Base-by-base conservation (phyloP, 495 filamentous ascomycete genomes). In the Aspergillus asperescens region DNA sequence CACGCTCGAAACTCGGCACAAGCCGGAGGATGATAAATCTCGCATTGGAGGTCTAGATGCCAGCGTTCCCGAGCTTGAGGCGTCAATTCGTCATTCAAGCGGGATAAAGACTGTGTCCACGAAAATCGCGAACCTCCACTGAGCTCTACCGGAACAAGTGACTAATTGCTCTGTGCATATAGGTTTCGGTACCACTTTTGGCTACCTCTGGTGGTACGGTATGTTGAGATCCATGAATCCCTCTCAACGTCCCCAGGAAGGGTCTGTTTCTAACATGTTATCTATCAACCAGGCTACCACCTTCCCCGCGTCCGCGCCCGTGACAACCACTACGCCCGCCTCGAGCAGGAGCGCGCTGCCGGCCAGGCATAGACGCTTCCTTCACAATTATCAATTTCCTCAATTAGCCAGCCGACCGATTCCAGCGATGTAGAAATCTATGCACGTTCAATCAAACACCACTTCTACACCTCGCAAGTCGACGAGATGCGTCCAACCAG, bases 121-220 rank as follows among this genome's bases (percentile, higher is more conserved):
- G 39, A n/a, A 1, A 25, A 24, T 19, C 18, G n/a, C 13, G 34
- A n/a, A 15, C 25, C n/a, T 28, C 31, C 13, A 13, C n/a, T 15
- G 2, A 16, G 32, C 32, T 16, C 16, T 2, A 35, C 13, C 7
- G 13, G 9, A 7, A 9, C 37, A 3, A n/a, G 39, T 27, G 37
- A 46, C 50, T 52, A 29, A 52, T 46, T 31, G 19, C 15, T 27
- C 25, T 39, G 8, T 22, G 22, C 13, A 19, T 10, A 42, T 43
- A 83, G 86, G 86, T 66, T 78, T 87, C 67, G 86, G 86, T 57
- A 77, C 77, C 56, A 77, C 84, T 53, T 77, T 80, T 67, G 87
- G 84, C 62, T 90, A 87, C 71, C 75, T 81, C 66, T 91, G 77
- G 72, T 91, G 88, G 87, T 91, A 89, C 72, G 86, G 81, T 86